A percentile compares a stretch with the other conserved stretches of the same genome.
These are phyloP conservation scores for Alnus rubra DNA, from an alignment of 306 rosid genomes.

Conservation along the genomic window DNA sequence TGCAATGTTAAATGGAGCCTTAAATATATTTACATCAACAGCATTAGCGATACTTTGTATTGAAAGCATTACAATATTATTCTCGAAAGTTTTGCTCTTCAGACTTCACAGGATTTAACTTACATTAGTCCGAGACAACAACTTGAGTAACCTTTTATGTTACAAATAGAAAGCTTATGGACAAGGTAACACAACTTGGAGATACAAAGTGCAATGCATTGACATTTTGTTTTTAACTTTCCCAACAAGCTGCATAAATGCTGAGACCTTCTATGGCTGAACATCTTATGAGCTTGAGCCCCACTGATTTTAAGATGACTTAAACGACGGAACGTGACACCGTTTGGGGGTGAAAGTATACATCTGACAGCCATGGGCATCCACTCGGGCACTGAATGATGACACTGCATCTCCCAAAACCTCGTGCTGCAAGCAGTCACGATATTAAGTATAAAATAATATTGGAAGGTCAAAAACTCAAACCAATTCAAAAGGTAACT, in stretches of 20 bases:
- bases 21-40: neutral
- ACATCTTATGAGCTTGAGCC: neutral
- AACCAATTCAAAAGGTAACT: neutral
- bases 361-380: conserved; percentile 57
- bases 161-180: neutral
- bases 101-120: neutral
- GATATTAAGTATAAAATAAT: neutral
- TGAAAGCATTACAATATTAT: neutral
- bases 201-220: neutral
- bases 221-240: neutral
- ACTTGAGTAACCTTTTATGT: neutral
- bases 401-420: conserved; percentile 48
- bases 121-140: neutral
- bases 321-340: conserved; percentile 34
- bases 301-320: conserved; percentile 18
- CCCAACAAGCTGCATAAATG: neutral
- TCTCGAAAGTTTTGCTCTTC: neutral
- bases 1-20: neutral
- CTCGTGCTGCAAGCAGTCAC: conserved; percentile 60
- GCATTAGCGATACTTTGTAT: neutral
- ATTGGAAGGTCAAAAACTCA: neutral
- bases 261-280: neutral
- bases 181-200: neutral
- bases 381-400: conserved; percentile 63
- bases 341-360: conserved; percentile 59